phyloP scores from a whole-genome alignment of 495 filamentous ascomycete genomes.

The Usnea hakonensis region DNA sequence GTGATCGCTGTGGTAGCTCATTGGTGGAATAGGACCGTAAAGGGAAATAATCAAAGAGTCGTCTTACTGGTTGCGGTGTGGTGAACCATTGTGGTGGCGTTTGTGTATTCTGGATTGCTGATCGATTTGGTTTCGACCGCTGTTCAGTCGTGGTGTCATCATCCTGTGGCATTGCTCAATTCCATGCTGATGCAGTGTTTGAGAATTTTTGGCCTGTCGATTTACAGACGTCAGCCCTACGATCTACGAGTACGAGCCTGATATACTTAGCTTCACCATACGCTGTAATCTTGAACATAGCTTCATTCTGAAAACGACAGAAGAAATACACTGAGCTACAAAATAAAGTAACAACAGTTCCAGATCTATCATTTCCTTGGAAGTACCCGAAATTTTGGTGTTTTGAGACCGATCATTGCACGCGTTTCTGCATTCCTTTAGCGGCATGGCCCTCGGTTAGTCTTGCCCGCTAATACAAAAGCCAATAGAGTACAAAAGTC shows the following conservation, averaged over 20 bases:
- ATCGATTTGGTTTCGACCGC: slow-evolving; percentile 7
- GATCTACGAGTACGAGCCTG: not conserved
- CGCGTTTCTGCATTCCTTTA: too few relatives aligned
- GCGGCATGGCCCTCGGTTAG: too few relatives aligned
- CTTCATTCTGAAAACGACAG: too few relatives aligned
- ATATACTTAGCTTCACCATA: too few relatives aligned
- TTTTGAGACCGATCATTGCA: too few relatives aligned
- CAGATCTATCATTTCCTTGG: too few relatives aligned
- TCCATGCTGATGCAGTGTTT: slow-evolving; percentile 14
- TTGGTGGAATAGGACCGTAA: slow-evolving; percentile 69
- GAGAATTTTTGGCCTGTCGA: not conserved
- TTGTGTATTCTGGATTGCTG: not conserved
- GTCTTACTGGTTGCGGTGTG: slow-evolving; percentile 69
- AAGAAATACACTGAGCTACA: too few relatives aligned
- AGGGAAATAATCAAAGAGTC: slow-evolving; percentile 77
- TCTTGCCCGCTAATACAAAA: too few relatives aligned
- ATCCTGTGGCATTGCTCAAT: slow-evolving; percentile 22
- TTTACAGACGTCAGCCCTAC: not conserved
- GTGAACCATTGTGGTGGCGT: slow-evolving; percentile 41
- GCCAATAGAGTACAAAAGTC: too few relatives aligned
- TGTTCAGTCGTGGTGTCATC: slow-evolving; percentile 6
- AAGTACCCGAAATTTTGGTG: too few relatives aligned
- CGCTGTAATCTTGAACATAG: too few relatives aligned
- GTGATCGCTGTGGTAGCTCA: slow-evolving; percentile 61
- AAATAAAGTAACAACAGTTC: too few relatives aligned